Evolutionary conservation across 129 eudicot genomes (phyloP), one percentile per base, ranked within the genome.

Genomic region (Arctium minus): DNA sequence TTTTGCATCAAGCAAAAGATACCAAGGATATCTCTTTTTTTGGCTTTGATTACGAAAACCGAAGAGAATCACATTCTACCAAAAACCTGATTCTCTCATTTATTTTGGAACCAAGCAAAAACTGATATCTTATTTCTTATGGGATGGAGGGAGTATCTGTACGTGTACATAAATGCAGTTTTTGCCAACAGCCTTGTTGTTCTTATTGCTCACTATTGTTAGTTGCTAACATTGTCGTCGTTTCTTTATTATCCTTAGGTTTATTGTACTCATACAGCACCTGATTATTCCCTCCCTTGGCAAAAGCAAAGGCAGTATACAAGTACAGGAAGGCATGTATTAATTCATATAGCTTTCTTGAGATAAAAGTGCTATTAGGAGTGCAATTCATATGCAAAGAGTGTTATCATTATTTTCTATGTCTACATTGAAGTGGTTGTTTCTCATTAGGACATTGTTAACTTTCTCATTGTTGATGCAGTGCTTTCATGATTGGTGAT

Each of bases 271-370:
- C 97, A 96, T 73, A 93, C 94, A 74, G 95, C 86, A 86, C 99
- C 99, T 72, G 97, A 96, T 90, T 96, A 93, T 88, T 89, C 94
- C 48, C 99, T 96, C 69, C 99, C 99, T 87, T 96, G 99, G 99
- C 99, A 96, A 86, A 93, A 93, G 83, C 97, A 93, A 88, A 86
- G 97, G 75, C 99, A 96, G 67, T 93, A 46, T 82, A 90, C 97
- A 83, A 93, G 97, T 87, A 96, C 99, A 40, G 99, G 99, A 82
- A 96, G 99, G 99, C 87, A 93, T 81, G 93, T 77, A 73, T 56
- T 17, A 46, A 31, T 85, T 70, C 76, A 70, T 80, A 77, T 68
- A 73, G 70, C 80, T 88, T 70, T 36, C 31, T 56, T 64, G 53
- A 72, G 79, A 42, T 11, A 17, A 75, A 74, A 39, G 74, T 65